phyloP scores from a whole-genome alignment of 2,329 filamentous ascomycete species.

The Aspergillus latus region DNA sequence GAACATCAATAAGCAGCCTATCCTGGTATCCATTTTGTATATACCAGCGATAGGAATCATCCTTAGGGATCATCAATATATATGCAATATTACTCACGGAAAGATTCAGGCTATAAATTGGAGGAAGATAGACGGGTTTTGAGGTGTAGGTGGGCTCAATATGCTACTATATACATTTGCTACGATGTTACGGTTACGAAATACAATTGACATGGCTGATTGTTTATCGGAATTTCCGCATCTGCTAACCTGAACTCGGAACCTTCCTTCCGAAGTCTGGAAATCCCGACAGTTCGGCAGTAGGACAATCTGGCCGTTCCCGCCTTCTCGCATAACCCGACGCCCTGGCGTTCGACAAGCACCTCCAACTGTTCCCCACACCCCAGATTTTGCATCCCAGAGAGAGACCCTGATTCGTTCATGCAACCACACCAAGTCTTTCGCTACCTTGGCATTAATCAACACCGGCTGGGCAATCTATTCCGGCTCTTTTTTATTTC shows the following conservation, averaged over 20 bases:
- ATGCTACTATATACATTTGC: not conserved
- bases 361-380: not conserved
- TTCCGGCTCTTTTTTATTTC: not conserved
- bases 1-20: not conserved
- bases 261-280: not conserved
- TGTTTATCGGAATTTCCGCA: constrained; percentile 1
- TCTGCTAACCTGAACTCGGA: not conserved
- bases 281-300: constrained; percentile 3
- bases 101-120: not conserved
- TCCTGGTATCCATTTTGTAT: constrained; percentile 9
- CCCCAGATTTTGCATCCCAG: not conserved
- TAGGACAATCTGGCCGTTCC: not conserved
- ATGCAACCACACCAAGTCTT: not conserved
- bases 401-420: not conserved
- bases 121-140: not conserved
- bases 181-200: constrained; percentile 11
- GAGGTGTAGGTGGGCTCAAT: not conserved
- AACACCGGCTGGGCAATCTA: not conserved
- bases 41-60: constrained; percentile 6
- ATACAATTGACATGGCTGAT: not conserved
- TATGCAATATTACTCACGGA: not conserved
- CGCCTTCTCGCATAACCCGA: not conserved
- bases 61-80: constrained; percentile 9
- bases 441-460: not conserved
- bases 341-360: not conserved